A percentile compares a stretch with the other conserved stretches of the same genome.
Evolutionary conservation across 2,329 filamentous ascomycete genomes (phyloP).

Genomic region (Chalaropsis thielavioides): DNA sequence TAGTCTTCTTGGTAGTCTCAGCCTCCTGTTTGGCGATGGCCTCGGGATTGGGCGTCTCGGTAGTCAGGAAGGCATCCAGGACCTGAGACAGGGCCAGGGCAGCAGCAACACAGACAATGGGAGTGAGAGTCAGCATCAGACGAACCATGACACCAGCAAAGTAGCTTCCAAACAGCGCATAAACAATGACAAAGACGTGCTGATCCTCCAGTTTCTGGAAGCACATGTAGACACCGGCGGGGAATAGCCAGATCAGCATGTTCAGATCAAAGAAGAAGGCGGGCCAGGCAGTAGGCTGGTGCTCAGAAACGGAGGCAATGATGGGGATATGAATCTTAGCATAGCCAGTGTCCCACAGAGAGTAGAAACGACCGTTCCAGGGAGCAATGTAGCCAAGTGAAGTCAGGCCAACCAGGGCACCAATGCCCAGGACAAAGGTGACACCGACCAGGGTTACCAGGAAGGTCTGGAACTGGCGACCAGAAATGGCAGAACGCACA

Average conservation of each 20-base stretch:
- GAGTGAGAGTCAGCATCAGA: constrained; percentile 93
- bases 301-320: constrained; percentile 98
- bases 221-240: constrained; percentile 94
- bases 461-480: constrained; percentile 87
- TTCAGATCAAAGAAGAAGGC: constrained; percentile 99
- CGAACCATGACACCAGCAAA: constrained; percentile 99
- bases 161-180: constrained; percentile 91
- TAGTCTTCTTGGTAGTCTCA: constrained; percentile 41
- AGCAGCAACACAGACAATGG: constrained; percentile 87
- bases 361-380: constrained; percentile 98
- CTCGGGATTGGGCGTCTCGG: constrained; percentile 41
- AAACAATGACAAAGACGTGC: constrained; percentile 96
- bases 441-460: constrained; percentile 60
- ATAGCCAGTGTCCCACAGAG: constrained; percentile 95
- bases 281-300: constrained; percentile 97
- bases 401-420: constrained; percentile 71
- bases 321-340: constrained; percentile 99
- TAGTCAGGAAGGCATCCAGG: constrained; percentile 68
- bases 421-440: constrained; percentile 58
- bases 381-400: constrained; percentile 85
- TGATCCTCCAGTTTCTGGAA: constrained; percentile 89
- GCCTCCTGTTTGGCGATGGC: constrained; percentile 36
- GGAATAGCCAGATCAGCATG: constrained; percentile 98
- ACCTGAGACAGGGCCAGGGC: constrained; percentile 79
- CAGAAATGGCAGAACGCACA: constrained; percentile 71